phyloP scores from a whole-genome alignment of 1,284 basidiomycete species.

The Rhodotorula mucilaginosa region DNA sequence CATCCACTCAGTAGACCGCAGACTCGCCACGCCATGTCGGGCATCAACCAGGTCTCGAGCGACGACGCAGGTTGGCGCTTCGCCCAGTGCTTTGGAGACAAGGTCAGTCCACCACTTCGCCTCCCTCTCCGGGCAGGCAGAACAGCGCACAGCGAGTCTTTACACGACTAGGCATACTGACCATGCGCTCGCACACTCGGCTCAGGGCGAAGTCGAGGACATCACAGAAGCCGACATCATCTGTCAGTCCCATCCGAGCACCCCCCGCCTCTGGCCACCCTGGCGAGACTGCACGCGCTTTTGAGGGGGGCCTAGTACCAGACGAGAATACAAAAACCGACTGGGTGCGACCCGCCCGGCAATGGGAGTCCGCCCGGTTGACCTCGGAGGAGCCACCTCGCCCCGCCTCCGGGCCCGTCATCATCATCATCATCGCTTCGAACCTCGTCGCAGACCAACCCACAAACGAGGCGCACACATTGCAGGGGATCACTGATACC shows the following conservation, averaged over 20 bases:
- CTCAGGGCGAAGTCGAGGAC: slow-evolving; percentile 77
- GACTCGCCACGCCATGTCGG: not conserved
- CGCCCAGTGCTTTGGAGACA: slow-evolving; percentile 99
- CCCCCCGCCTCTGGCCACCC: too few relatives aligned
- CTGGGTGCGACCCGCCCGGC: too few relatives aligned
- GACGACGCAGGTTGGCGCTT: slow-evolving; percentile 94
- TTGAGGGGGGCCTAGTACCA: too few relatives aligned
- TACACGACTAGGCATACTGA: not conserved
- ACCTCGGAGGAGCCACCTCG: too few relatives aligned
- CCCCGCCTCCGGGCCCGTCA: too few relatives aligned
- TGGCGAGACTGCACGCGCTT: too few relatives aligned
- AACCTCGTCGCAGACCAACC: not conserved
- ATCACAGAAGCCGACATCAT: slow-evolving; percentile 99
- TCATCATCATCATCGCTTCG: not conserved
- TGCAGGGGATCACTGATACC: not conserved
- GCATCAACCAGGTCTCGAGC: slow-evolving; percentile 47
- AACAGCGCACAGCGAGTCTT: too few relatives aligned
- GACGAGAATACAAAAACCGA: too few relatives aligned
- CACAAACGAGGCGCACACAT: not conserved
- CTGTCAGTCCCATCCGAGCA: slow-evolving; percentile 49
- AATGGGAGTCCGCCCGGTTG: too few relatives aligned
- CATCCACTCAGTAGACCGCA: not conserved
- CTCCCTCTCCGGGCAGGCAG: too few relatives aligned
- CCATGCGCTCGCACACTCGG: not conserved
- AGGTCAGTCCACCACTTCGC: slow-evolving; percentile 57